These are phyloP conservation scores for Hibiscus mutabilis DNA, from an alignment of 345 rosid genomes.

Conservation along the genomic window DNA sequence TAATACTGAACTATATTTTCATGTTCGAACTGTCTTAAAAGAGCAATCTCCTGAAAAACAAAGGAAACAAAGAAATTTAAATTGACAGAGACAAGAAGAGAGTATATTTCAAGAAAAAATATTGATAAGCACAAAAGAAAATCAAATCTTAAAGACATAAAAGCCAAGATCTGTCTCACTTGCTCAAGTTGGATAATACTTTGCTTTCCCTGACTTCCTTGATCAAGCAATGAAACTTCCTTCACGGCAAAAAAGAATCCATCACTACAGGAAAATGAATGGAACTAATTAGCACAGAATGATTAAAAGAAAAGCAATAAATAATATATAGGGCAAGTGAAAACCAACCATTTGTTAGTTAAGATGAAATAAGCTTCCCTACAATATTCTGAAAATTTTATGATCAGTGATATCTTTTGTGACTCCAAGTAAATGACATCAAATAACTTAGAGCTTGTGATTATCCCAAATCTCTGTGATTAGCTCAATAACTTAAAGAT, in stretches of 20 bases:
- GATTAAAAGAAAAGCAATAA: neutral
- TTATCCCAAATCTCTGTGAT: neutral
- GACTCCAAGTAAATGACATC: neutral
- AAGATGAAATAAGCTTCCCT: neutral
- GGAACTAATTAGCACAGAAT: neutral
- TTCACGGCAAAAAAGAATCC: conserved; percentile 89
- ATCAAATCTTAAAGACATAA: neutral
- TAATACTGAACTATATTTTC: conserved; percentile 76
- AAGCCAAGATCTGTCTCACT: conserved; percentile 29
- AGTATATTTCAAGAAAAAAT: neutral
- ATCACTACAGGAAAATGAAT: conserved; percentile 32
- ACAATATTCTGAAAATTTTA: neutral
- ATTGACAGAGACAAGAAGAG: neutral
- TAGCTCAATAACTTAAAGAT: neutral
- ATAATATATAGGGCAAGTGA: neutral
- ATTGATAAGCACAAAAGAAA: neutral
- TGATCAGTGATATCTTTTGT: neutral
- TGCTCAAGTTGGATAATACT: conserved; percentile 74
- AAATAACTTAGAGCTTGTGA: neutral
- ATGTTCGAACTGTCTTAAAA: conserved; percentile 77
- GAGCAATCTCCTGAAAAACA: conserved; percentile 68
- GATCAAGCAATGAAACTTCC: conserved; percentile 85
- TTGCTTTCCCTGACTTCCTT: conserved; percentile 68
- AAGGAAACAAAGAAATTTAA: conserved; percentile 5
- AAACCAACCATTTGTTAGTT: neutral